Conservation (phyloP, 495 filamentous ascomycete genomes). For the Apodospora peruviana region DNA sequence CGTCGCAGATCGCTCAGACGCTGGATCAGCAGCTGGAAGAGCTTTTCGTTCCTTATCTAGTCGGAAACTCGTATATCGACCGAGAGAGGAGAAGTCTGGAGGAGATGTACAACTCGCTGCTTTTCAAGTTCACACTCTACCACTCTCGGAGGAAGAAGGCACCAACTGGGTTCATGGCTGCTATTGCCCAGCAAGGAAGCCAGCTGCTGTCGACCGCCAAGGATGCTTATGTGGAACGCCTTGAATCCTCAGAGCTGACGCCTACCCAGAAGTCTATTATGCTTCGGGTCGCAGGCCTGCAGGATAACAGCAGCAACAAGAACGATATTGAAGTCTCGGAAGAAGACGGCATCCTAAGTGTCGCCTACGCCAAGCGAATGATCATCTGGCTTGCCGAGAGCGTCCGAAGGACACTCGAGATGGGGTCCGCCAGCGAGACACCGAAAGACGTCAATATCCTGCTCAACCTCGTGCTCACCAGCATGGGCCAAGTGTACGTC, state of each 20-base stretch:
- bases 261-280: slow-evolving; percentile 80
- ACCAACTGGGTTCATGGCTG: slow-evolving; percentile 83
- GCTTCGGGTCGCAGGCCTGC: slow-evolving; percentile 72
- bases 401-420: slow-evolving; percentile 85
- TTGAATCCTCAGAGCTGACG: slow-evolving; percentile 81
- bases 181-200: slow-evolving; percentile 77
- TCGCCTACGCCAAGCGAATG: slow-evolving; percentile 90
- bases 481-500: slow-evolving; percentile 91
- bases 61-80: slow-evolving; percentile 92
- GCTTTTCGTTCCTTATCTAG: slow-evolving; percentile 90
- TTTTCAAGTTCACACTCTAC: slow-evolving; percentile 93
- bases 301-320: slow-evolving; percentile 47
- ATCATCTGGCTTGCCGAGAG: slow-evolving; percentile 96
- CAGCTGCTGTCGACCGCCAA: slow-evolving; percentile 77
- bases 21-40: slow-evolving; percentile 97
- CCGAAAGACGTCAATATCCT: slow-evolving; percentile 91
- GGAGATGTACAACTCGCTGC: slow-evolving; percentile 83
- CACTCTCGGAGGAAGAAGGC: slow-evolving; percentile 80
- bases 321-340: slow-evolving; percentile 86
- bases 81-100: slow-evolving; percentile 84
- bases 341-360: slow-evolving; percentile 74
- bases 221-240: slow-evolving; percentile 74
- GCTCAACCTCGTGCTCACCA: slow-evolving; percentile 74
- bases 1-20: slow-evolving; percentile 74
- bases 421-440: slow-evolving; percentile 79